These are phyloP conservation scores for Chaetoscypha palmicola DNA, from an alignment of 2,329 filamentous ascomycete genomes.

Conservation along the genomic window DNA sequence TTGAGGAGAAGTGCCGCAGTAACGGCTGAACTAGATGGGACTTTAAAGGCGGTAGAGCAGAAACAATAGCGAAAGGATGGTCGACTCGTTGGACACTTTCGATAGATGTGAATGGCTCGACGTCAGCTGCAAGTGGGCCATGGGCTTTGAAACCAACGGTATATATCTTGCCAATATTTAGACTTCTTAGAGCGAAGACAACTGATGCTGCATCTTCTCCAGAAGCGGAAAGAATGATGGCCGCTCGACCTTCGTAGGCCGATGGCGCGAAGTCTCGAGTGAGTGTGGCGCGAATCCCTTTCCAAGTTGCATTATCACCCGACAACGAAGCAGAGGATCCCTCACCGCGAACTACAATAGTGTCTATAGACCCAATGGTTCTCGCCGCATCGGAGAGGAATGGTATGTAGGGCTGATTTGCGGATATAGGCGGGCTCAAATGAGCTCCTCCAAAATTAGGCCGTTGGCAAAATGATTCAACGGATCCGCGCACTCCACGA, in stretches of 20 bases:
- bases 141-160: slow-evolving; percentile 73
- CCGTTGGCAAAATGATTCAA: slow-evolving; percentile 67
- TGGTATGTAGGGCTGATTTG: slow-evolving; percentile 52
- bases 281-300: slow-evolving; percentile 73
- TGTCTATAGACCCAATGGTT: slow-evolving; percentile 75
- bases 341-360: slow-evolving; percentile 58
- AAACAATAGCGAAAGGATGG: slow-evolving; percentile 75
- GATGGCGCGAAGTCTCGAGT: slow-evolving; percentile 77
- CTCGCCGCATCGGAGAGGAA: slow-evolving; percentile 67
- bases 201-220: slow-evolving; percentile 71
- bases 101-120: slow-evolving; percentile 59
- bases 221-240: slow-evolving; percentile 65
- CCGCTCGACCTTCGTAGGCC: slow-evolving; percentile 68
- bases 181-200: slow-evolving; percentile 70
- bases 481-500: slow-evolving; percentile 55
- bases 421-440: slow-evolving; percentile 63
- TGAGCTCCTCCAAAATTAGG: slow-evolving; percentile 76
- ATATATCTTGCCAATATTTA: slow-evolving; percentile 72
- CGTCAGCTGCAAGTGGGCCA: slow-evolving; percentile 53
- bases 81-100: slow-evolving; percentile 76
- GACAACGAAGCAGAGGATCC: slow-evolving; percentile 50
- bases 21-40: slow-evolving; percentile 71
- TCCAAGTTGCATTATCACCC: slow-evolving; percentile 80
- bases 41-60: slow-evolving; percentile 71
- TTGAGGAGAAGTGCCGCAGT: slow-evolving; percentile 62